Conservation (phyloP, 257 asterid species). For the Paulownia fortunei region DNA sequence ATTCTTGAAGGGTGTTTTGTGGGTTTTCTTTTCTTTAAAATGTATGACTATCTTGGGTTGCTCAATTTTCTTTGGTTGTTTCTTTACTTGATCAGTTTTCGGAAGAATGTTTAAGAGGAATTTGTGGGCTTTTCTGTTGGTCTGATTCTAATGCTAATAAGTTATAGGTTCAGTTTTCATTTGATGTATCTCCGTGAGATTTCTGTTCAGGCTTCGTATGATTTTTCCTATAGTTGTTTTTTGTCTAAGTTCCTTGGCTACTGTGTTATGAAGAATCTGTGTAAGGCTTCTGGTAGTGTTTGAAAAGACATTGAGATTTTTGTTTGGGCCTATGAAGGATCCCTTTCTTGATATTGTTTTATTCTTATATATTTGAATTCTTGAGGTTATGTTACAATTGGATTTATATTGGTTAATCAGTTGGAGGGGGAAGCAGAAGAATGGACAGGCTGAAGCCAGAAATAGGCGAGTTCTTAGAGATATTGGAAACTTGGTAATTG, state of each 20-base stretch:
- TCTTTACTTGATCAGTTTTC: neutral
- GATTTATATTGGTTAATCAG: conserved; percentile 21
- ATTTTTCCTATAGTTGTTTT: neutral
- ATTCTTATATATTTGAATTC: neutral
- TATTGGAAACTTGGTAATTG: conserved; percentile 70
- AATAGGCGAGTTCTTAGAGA: conserved; percentile 67
- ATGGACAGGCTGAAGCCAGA: conserved; percentile 52
- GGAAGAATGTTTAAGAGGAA: neutral
- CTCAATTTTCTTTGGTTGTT: neutral
- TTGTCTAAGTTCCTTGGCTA: neutral
- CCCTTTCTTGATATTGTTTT: neutral
- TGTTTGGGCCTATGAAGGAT: neutral
- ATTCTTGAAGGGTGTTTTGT: neutral
- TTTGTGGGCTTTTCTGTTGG: neutral
- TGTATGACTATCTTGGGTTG: neutral
- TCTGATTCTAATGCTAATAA: neutral
- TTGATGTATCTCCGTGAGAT: neutral
- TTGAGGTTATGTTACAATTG: neutral
- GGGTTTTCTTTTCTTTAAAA: neutral
- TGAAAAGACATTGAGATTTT: neutral
- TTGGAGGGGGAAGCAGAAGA: conserved; percentile 62
- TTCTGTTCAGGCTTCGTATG: neutral
- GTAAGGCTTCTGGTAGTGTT: neutral
- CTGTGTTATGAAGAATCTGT: neutral
- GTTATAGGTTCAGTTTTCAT: neutral